Base-by-base conservation (phyloP, 2,329 filamentous ascomycete species). In the Helotiales sp. region DNA sequence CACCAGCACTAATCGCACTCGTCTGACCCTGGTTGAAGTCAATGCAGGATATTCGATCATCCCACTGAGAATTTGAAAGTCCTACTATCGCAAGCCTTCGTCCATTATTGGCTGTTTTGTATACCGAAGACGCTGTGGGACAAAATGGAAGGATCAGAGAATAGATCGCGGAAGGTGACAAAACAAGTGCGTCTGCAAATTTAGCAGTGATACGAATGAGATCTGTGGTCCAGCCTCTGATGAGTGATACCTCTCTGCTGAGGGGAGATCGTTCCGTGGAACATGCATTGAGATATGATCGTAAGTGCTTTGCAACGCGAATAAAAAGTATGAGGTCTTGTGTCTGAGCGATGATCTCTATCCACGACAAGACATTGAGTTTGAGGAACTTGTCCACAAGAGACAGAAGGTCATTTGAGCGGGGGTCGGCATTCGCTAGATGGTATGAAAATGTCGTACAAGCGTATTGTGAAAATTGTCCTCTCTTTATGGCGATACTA, bases 101-200 rank as follows among this genome's bases (percentile, higher is more conserved):
- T 6, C 50, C 45, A 34, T 62, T 59, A 20, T 55, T 64, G 4
- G 61, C 69, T n/a, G 70, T 68, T 59, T 68, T 73, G 22, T 64
- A 60, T 11, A 70, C 61, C 1, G 68, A 64, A 30, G 65, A 72
- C 4, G 67, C 65, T 2, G 68, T 58, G 15, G 79, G 79, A 63
- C 78, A 80, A 58, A 80, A 73, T 2, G 78, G 76, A 1, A 76
- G 78, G n/a, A 80, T 75, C 1, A 79, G 70, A 43, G 70, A 74
- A 65, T 77, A 76, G n/a, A 80, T 79, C 1, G 78, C 74, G 1
- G 70, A 64, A n/a, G 79, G 78, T 3, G 69, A 73, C 8, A 59
- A 45, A 6, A 70, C 20, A 1, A 81, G 66, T 6, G 72, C 71
- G 17, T 67, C 65, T 8, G 72, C 75, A 71, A 81, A 81, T 43